phyloP scores from a whole-genome alignment of 768 basidiomycete species.

The Ephemerocybe angulata region DNA sequence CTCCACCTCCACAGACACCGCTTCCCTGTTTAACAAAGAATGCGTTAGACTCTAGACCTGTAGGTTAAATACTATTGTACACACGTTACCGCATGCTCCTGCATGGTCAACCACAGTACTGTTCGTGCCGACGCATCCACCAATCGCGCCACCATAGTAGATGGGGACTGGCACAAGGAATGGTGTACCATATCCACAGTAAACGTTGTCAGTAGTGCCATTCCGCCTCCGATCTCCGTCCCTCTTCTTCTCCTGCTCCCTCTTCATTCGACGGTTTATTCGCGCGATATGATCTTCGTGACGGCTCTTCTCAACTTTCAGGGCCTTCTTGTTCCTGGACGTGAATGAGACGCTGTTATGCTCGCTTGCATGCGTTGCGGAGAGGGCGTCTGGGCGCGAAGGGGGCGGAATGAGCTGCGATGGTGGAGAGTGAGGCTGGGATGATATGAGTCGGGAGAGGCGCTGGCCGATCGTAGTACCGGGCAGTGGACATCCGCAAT shows the following conservation, averaged over 20 bases:
- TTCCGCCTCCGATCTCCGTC: slow-evolving; percentile 6
- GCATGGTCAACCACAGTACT: slow-evolving; percentile 16
- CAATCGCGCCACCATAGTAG: slow-evolving; percentile 16
- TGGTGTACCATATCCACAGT: slow-evolving; percentile 16
- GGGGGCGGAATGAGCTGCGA: slow-evolving; percentile 29
- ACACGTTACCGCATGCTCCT: slow-evolving; percentile 12
- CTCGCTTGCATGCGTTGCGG: slow-evolving; percentile 54
- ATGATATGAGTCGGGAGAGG: slow-evolving; percentile 28
- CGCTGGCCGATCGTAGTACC: slow-evolving; percentile 42
- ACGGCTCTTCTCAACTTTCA: slow-evolving; percentile 14
- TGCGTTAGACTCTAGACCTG: not conserved
- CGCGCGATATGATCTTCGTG: slow-evolving; percentile 14
- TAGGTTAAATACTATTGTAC: not conserved
- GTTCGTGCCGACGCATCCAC: slow-evolving; percentile 19
- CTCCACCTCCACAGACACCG: slow-evolving; percentile 10
- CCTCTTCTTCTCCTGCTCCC: slow-evolving; percentile 14
- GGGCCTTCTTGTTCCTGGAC: slow-evolving; percentile 22
- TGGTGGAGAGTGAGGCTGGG: too few species aligned
- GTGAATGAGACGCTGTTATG: slow-evolving; percentile 44
- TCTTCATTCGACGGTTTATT: slow-evolving; percentile 11
- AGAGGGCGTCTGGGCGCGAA: slow-evolving; percentile 33
- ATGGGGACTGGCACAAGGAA: slow-evolving; percentile 42
- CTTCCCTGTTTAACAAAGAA: not conserved
- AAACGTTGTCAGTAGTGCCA: too few species aligned
- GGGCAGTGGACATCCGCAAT: slow-evolving; percentile 57